Base-by-base conservation (phyloP, 1,284 basidiomycete species). In the Earliella scabrosa region DNA sequence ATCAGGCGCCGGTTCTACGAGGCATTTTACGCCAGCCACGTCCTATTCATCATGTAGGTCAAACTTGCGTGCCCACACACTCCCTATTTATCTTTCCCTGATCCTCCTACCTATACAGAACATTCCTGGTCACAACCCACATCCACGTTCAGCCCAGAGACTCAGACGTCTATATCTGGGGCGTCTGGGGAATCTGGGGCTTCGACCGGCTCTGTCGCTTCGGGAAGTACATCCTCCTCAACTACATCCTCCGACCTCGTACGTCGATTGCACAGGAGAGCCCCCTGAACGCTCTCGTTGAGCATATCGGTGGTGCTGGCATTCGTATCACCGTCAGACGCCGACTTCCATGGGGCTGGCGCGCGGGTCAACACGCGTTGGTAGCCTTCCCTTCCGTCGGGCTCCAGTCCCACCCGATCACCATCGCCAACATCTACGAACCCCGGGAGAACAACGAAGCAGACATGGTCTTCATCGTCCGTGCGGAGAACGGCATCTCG, bases 341-440 rank as follows among this genome's bases (percentile, higher is more conserved):
- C 13, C 61, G 63, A 46, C 47, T 70, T 35, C 66, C 64, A 8
- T 54, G 66, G 20, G 63, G 73, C 21, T 90, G 86, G 86, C 68
- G 66, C 7, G 77, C 86, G 0, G 86, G 86, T 1, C 87, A 89
- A 65, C 80, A 79, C 58, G 78, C 75, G 4, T 84, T 79, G 65
- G 69, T 86, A 36, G 75, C 77, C 10, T 75, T 83, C 58, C 83
- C 83, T 1, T 60, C 79, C 4, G 64, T 65, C 4, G 67, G 75
- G 14, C 73, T 79, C 52, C 78, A 85, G 65, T 75, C 78, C 7
- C 83, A 85, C 62, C 82, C 83, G 4, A 84, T 86, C 66, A 85
- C 83, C 0, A 81, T 85, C 50, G 73, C 78, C 11, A 79, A 74
- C 39, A 70, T 79, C 38, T 64, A 65, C 21, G 56, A 57, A 16